A percentile compares a stretch with the other conserved stretches of the same genome.
phyloP scores from a whole-genome alignment of 768 basidiomycete genomes.

The Suillus decipiens region DNA sequence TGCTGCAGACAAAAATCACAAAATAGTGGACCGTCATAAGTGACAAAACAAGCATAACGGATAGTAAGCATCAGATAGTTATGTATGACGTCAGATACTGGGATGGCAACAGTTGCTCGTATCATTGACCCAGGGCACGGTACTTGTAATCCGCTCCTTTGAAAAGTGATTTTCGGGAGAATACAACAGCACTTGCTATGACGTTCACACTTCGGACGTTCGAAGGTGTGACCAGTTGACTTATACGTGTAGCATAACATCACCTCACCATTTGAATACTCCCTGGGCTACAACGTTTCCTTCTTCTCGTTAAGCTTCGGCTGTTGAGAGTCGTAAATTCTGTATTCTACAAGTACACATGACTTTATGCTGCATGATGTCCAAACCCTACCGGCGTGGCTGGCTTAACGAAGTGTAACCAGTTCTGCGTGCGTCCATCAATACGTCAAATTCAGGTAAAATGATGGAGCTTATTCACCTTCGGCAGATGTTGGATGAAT shows the following conservation, averaged over 20 bases:
- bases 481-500: constrained; percentile 90
- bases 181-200: no score
- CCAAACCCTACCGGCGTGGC: neutral
- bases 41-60: no score
- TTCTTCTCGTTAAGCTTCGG: neutral
- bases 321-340: neutral
- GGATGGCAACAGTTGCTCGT: no score
- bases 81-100: no score
- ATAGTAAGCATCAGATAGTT: no score
- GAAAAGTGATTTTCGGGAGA: neutral
- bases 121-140: no score
- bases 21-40: no score
- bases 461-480: constrained; percentile 48
- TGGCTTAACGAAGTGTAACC: constrained; percentile 51
- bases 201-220: neutral
- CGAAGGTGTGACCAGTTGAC: neutral
- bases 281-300: neutral
- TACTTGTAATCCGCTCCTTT: neutral
- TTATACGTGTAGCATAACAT: neutral
- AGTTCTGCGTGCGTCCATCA: constrained; percentile 43
- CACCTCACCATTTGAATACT: neutral
- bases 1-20: no score
- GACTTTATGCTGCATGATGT: neutral
- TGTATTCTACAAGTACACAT: neutral
- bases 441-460: constrained; percentile 8